These are phyloP conservation scores for Yamadazyma atlantica DNA, from an alignment of 1,139 yeast genomes.

Conservation along the genomic window DNA sequence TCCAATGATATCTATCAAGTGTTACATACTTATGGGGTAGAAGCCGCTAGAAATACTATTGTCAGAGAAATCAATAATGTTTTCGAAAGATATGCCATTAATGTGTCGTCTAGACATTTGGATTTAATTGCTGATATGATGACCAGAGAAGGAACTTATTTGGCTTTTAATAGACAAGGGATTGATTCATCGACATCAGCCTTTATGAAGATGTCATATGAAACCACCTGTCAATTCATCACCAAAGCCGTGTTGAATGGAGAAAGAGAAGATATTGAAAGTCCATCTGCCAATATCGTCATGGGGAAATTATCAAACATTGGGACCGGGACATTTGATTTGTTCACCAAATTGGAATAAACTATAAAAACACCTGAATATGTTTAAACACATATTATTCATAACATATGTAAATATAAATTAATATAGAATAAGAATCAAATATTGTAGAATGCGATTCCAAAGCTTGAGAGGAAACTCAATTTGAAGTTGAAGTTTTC, in stretches of 20 bases:
- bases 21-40: constrained; percentile 91
- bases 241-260: constrained; percentile 95
- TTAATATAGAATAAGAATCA: constrained; percentile 13
- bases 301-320: constrained; percentile 88
- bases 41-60: constrained; percentile 97
- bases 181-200: constrained; percentile 94
- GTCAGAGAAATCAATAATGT: constrained; percentile 95
- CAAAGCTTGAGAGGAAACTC: constrained; percentile 56
- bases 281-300: constrained; percentile 95
- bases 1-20: constrained; percentile 95
- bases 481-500: constrained; percentile 67
- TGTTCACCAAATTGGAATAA: constrained; percentile 58
- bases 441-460: constrained; percentile 65
- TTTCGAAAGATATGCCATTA: constrained; percentile 93
- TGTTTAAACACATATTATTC: too few species aligned
- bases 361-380: constrained; percentile 1
- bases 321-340: constrained; percentile 96
- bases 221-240: constrained; percentile 95
- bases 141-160: constrained; percentile 97
- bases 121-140: constrained; percentile 98
- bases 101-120: constrained; percentile 90
- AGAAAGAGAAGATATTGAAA: constrained; percentile 82
- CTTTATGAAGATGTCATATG: constrained; percentile 98
- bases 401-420: constrained; percentile 1
- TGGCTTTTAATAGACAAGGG: constrained; percentile 98